These are phyloP conservation scores for Ascochyta fabae DNA, from an alignment of 2,329 filamentous ascomycete genomes.

Conservation along the genomic window DNA sequence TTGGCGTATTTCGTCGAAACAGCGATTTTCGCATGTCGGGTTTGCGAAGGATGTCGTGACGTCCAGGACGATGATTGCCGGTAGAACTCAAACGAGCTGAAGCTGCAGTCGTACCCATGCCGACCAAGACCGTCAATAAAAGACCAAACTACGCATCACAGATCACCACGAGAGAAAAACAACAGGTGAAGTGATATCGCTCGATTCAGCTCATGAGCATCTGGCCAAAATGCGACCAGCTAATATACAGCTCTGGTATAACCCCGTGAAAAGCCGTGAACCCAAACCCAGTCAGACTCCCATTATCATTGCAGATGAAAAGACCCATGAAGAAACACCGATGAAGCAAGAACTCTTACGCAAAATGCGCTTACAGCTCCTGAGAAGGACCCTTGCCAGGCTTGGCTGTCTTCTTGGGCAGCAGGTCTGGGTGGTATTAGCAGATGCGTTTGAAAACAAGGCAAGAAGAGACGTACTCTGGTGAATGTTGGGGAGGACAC, in stretches of 20 bases:
- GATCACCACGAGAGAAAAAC: conserved; percentile 1
- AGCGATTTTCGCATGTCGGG: no score
- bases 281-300: conserved; percentile 68
- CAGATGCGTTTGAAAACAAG: conserved; percentile 16
- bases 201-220: conserved; percentile 52
- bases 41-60: background rate
- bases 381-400: conserved; percentile 89
- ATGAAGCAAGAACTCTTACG: conserved; percentile 44
- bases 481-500: conserved; percentile 97
- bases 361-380: conserved; percentile 75
- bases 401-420: conserved; percentile 99
- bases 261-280: conserved; percentile 59
- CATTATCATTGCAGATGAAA: conserved; percentile 77
- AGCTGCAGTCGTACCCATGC: no score
- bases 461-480: conserved; percentile 73
- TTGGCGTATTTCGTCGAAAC: no score
- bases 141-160: background rate
- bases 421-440: conserved; percentile 74
- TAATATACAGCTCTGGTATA: conserved; percentile 68
- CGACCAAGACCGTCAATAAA: no score
- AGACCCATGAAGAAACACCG: conserved; percentile 61
- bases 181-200: conserved; percentile 40
- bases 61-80: no score
- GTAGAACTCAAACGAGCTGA: no score
- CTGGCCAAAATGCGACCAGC: conserved; percentile 58